phyloP scores from a whole-genome alignment of 257 asterid species.

The Fraxinus pennsylvanica region DNA sequence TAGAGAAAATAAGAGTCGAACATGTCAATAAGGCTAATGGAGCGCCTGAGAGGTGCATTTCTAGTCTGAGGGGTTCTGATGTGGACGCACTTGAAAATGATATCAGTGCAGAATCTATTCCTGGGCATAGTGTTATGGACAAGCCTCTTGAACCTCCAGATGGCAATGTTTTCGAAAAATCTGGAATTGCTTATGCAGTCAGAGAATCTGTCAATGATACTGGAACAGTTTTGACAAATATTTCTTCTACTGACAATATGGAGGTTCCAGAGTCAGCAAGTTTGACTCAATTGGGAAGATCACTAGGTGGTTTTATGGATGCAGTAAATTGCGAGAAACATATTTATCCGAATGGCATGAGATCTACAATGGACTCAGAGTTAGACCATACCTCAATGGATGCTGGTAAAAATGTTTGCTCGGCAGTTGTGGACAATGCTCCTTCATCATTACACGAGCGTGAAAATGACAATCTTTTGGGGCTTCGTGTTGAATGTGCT shows the following conservation, averaged over 20 bases:
- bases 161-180: constrained; percentile 22
- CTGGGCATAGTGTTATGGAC: constrained; percentile 20
- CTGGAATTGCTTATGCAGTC: constrained; percentile 17
- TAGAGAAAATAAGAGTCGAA: constrained; percentile 17
- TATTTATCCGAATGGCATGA: not conserved
- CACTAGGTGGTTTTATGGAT: constrained; percentile 17
- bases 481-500: constrained; percentile 31
- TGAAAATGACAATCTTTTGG: constrained; percentile 22
- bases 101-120: constrained; percentile 20
- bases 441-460: constrained; percentile 11
- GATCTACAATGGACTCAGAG: not conserved
- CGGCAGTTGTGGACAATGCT: constrained; percentile 11
- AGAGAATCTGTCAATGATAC: constrained; percentile 22
- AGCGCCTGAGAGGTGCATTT: constrained; percentile 10
- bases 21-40: constrained; percentile 10
- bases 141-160: constrained; percentile 22
- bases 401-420: not conserved
- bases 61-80: constrained; percentile 20
- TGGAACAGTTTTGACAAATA: constrained; percentile 18
- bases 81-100: constrained; percentile 15
- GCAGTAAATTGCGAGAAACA: constrained; percentile 13
- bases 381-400: not conserved
- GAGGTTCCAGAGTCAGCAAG: constrained; percentile 24
- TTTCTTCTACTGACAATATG: constrained; percentile 20
- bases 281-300: constrained; percentile 24